Percentiles rank a stretch among this genome's conserved stretches.
phyloP scores from a whole-genome alignment of 257 asterid species.

The Salvia miltiorrhiza region DNA sequence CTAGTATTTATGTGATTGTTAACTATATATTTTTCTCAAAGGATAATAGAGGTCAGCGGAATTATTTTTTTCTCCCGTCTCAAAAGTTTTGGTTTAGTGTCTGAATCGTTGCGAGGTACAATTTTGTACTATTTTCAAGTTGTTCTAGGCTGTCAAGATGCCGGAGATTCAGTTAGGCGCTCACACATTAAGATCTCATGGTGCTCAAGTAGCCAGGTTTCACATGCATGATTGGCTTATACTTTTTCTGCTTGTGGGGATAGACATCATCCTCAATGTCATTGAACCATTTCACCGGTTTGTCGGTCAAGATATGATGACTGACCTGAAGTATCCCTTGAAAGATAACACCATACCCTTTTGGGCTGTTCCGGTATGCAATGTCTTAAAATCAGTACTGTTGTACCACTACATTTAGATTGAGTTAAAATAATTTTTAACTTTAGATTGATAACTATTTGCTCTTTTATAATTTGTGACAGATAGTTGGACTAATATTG shows the following conservation, averaged over 20 bases:
- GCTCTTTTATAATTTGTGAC: conserved; percentile 24
- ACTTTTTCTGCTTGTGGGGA: conserved; percentile 72
- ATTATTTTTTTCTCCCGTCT: not conserved
- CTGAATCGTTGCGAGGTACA: not conserved
- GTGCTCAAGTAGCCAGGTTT: conserved; percentile 68
- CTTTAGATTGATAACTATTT: conserved; percentile 16
- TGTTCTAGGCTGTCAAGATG: conserved; percentile 53
- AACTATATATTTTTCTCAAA: not conserved
- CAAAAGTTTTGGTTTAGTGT: not conserved
- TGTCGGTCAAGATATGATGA: conserved; percentile 89
- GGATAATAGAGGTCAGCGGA: not conserved
- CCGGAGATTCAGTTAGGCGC: conserved; percentile 93
- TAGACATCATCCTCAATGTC: conserved; percentile 64
- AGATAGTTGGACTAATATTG: conserved; percentile 69
- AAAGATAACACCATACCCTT: conserved; percentile 76
- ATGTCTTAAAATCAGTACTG: not conserved
- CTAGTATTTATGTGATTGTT: not conserved
- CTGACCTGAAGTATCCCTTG: conserved; percentile 83
- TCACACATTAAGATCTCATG: conserved; percentile 82
- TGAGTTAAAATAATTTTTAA: not conserved
- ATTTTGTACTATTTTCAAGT: not conserved
- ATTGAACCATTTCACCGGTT: conserved; percentile 95
- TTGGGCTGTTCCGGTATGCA: conserved; percentile 90
- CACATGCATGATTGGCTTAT: conserved; percentile 97
- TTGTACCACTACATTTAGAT: conserved; percentile 8